These are phyloP conservation scores for Niebla homalea DNA, from an alignment of 495 filamentous ascomycete species.

Conservation along the genomic window DNA sequence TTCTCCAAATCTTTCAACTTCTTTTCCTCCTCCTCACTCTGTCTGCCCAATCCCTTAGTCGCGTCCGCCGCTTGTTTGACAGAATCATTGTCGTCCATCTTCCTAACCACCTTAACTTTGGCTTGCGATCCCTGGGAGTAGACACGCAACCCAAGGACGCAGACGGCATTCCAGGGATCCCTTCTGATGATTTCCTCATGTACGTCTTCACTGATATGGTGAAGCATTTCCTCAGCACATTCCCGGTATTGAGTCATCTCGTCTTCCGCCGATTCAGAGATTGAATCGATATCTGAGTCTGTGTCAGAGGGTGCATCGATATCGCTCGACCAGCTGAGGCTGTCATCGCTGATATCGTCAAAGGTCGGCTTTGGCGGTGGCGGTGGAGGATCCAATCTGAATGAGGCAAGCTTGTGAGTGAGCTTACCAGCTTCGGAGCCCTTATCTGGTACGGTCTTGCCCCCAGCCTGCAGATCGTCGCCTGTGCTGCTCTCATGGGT, in stretches of 20 bases:
- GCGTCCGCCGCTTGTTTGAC: conserved; percentile 15
- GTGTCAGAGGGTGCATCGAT: conserved; percentile 2
- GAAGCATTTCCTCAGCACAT: too few species aligned
- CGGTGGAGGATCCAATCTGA: neutral
- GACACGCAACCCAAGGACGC: conserved; percentile 38
- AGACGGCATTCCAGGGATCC: conserved; percentile 40
- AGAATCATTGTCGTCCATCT: conserved; percentile 18
- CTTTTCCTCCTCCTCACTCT: neutral
- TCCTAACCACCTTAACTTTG: conserved; percentile 26
- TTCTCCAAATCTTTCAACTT: neutral
- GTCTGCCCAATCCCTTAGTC: neutral
- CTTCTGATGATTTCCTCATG: conserved; percentile 8
- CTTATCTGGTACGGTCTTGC: too few species aligned
- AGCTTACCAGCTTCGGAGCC: too few species aligned
- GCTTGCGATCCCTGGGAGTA: conserved; percentile 30
- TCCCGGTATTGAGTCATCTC: neutral
- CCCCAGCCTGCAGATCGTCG: too few species aligned
- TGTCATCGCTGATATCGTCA: conserved; percentile 7
- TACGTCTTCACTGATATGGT: neutral
- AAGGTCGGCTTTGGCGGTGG: conserved; percentile 1
- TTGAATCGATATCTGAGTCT: conserved; percentile 7
- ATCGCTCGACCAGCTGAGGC: conserved; percentile 8
- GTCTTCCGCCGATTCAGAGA: conserved; percentile 7
- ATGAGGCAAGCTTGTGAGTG: conserved; percentile 1
- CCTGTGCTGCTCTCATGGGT: too few species aligned